Base-by-base conservation (phyloP, 257 asterid genomes). In the Misopates orontium region DNA sequence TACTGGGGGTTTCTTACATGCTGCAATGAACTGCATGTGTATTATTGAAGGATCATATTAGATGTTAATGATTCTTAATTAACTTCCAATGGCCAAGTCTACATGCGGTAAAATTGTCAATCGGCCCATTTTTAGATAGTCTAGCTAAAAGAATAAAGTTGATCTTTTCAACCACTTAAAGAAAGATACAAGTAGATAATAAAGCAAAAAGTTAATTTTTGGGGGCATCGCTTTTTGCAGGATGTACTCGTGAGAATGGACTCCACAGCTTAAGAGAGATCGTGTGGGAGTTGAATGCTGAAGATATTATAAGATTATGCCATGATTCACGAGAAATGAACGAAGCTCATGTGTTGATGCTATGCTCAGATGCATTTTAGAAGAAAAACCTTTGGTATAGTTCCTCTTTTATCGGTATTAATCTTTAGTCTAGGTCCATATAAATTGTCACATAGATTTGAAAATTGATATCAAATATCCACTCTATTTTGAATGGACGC, bases 1-100 rank as follows among this genome's bases (percentile, higher is more conserved):
- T 25, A 93, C 98, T 0, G 98, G 98, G 56, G 94, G 82, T 54
- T 90, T 93, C 87, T 93, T 93, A 72, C 98, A 90, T 21, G 98
- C 98, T 53, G 95, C 97, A 67, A 93, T 78, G 69, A 93, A 87
- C 98, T 93, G 90, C 79, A 70, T 49, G 61, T 62, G 54, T 19
- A 77, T 45, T 63, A 53, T 56, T 44, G 48, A 61, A 67, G 40
- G 54, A 62, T 48, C 10, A 8, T 25, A 10, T 19, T 11, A 36
- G 58, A 20, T 54, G 49, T 75, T 50, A 60, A 13, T 25, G 42
- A 42, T 58, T 19, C 0, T 20, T 45, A 66, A 14, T 32, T 19
- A 15, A 32, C 64, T 11, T 57, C 52, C 28, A 23, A 23, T 24
- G 16, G 31, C 52, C 36, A 25, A 39, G 62, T 47, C 41, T 18